Conservation (phyloP, 1,139 yeast species). For the Blastobotrys proliferans region DNA sequence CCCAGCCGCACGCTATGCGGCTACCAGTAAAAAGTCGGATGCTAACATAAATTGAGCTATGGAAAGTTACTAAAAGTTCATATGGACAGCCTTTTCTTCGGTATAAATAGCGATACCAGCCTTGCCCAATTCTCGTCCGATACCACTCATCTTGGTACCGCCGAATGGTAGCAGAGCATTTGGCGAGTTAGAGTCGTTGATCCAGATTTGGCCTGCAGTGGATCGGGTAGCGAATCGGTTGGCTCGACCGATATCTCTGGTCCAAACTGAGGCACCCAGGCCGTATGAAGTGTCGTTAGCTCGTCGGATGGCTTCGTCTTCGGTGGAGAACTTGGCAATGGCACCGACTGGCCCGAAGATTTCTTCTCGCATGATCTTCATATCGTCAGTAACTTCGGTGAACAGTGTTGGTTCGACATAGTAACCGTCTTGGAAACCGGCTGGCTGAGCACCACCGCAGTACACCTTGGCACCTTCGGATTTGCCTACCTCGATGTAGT, state of each 20-base stretch:
- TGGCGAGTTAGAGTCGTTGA: constrained; percentile 79
- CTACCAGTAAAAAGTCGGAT: neutral
- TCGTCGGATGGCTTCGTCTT: constrained; percentile 61
- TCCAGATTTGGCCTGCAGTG: constrained; percentile 78
- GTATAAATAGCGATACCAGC: constrained; percentile 74
- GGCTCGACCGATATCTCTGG: constrained; percentile 54
- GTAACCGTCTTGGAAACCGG: constrained; percentile 66
- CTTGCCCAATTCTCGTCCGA: constrained; percentile 93
- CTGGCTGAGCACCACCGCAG: constrained; percentile 83
- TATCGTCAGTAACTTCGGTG: constrained; percentile 56
- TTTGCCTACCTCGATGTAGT: constrained; percentile 69
- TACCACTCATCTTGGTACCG: constrained; percentile 83
- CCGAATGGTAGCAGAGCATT: constrained; percentile 76
- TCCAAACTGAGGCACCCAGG: constrained; percentile 78
- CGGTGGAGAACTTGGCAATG: constrained; percentile 60
- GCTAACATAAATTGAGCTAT: too few relatives aligned
- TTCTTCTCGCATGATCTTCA: constrained; percentile 64
- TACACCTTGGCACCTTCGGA: constrained; percentile 69
- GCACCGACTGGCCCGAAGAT: constrained; percentile 89
- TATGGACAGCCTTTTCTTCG: constrained; percentile 63
- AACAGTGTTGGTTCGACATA: constrained; percentile 68
- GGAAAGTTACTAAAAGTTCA: constrained; percentile 2
- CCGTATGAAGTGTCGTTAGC: constrained; percentile 78
- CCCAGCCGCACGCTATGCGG: neutral
- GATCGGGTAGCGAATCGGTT: constrained; percentile 57